Evolutionary conservation across 1,284 basidiomycete genomes (phyloP).

Genomic region (Sphagnurus paluster): DNA sequence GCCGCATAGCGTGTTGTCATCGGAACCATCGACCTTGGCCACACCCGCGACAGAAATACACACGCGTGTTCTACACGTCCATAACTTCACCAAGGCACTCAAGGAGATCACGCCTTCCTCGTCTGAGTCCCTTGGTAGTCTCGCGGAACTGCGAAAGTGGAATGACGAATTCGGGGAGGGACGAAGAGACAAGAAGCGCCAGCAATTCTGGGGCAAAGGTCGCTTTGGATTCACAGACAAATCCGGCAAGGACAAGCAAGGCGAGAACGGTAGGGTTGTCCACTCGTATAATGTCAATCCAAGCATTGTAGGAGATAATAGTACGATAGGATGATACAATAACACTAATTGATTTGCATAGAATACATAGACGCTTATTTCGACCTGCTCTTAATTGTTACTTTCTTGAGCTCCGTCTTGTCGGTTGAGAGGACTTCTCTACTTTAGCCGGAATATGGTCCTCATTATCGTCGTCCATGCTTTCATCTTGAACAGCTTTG

Average conservation of each 20-base stretch:
- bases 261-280: conserved; percentile 47
- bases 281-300: conserved; percentile 5
- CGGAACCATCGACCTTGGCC: too few species aligned
- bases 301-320: conserved; percentile 3
- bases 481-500: conserved; percentile 15
- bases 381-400: conserved; percentile 10
- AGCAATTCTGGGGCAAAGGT: conserved; percentile 74
- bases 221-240: conserved; percentile 69
- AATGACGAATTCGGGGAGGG: conserved; percentile 92
- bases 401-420: conserved; percentile 30
- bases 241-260: conserved; percentile 27
- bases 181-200: conserved; percentile 54
- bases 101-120: conserved; percentile 86
- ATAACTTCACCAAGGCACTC: conserved; percentile 80
- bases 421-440: conserved; percentile 23
- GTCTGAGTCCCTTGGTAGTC: conserved; percentile 77
- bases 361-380: conserved; percentile 9
- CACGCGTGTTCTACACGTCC: conserved; percentile 49
- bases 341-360: neutral
- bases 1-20: too few species aligned
- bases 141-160: conserved; percentile 86
- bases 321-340: conserved; percentile 9
- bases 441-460: conserved; percentile 21
- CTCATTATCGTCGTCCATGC: conserved; percentile 26
- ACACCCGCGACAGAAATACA: conserved; percentile 15